Conservation (phyloP, 345 rosid genomes). For the Arabis hirsuta region DNA sequence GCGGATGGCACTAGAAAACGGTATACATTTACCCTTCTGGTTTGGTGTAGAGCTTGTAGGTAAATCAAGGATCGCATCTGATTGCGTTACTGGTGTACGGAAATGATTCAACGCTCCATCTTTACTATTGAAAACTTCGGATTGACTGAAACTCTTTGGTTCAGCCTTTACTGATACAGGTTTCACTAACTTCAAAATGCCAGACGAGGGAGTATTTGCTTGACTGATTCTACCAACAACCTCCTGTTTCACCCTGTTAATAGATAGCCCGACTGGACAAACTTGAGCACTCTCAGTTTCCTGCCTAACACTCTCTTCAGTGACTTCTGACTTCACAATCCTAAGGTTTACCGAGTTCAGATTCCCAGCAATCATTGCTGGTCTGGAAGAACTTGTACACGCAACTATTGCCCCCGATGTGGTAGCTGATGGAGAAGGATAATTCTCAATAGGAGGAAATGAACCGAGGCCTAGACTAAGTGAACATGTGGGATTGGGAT, state of each 20-base stretch:
- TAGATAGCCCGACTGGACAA: slow-evolving; percentile 21
- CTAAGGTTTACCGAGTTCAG: slow-evolving; percentile 35
- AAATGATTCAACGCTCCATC: slow-evolving; percentile 42
- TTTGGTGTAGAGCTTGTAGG: slow-evolving; percentile 38
- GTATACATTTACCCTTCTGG: slow-evolving; percentile 34
- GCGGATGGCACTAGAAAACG: slow-evolving; percentile 18
- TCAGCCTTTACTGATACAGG: slow-evolving; percentile 57
- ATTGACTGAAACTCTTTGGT: slow-evolving; percentile 45
- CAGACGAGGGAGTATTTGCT: slow-evolving; percentile 35
- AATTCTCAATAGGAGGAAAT: slow-evolving; percentile 39
- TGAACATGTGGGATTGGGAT: slow-evolving; percentile 45
- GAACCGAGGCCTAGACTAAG: slow-evolving; percentile 64
- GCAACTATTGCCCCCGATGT: slow-evolving; percentile 25
- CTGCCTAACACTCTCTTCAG: slow-evolving; percentile 50
- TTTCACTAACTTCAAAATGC: slow-evolving; percentile 40
- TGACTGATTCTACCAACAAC: slow-evolving; percentile 40
- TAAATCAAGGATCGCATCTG: slow-evolving; percentile 25
- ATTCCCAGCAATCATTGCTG: slow-evolving; percentile 35
- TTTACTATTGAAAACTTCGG: slow-evolving; percentile 35
- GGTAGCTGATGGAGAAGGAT: slow-evolving; percentile 42
- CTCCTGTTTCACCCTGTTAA: slow-evolving; percentile 54
- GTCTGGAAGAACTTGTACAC: slow-evolving; percentile 28
- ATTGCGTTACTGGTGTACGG: slow-evolving; percentile 29
- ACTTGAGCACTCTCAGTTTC: slow-evolving; percentile 35
- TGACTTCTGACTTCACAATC: slow-evolving; percentile 64